Conservation (phyloP, 768 basidiomycete species). For the Mycena galericulata region DNA sequence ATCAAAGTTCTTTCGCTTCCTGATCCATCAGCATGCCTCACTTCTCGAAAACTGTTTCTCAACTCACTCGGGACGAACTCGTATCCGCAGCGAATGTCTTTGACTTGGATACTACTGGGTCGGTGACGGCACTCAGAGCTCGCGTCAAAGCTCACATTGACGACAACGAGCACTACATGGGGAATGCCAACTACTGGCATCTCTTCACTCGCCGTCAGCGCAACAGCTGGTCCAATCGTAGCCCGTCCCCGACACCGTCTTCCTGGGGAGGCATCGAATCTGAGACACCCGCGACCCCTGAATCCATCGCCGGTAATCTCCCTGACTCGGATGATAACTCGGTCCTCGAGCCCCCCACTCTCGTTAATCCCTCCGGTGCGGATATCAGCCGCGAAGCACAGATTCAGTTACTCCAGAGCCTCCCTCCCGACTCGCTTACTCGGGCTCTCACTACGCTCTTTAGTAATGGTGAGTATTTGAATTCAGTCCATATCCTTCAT, state of each 20-base stretch:
- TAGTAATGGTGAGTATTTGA: too few relatives aligned
- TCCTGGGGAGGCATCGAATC: background rate
- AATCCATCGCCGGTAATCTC: background rate
- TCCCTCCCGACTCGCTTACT: background rate
- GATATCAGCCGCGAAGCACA: background rate
- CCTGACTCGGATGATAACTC: background rate
- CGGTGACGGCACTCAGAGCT: background rate
- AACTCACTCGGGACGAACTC: background rate
- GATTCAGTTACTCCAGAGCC: background rate
- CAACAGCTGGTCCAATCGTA: background rate
- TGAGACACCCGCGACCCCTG: background rate
- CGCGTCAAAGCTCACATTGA: conserved; percentile 1
- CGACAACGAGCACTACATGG: background rate
- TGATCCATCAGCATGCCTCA: background rate
- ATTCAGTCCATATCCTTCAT: background rate
- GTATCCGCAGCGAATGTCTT: background rate
- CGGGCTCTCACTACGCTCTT: background rate
- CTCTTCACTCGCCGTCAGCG: background rate
- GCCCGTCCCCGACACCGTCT: background rate
- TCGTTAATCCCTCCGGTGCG: too few relatives aligned
- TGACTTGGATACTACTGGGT: background rate
- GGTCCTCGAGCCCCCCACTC: too few relatives aligned
- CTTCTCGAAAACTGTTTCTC: conserved; percentile 1
- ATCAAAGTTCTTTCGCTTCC: too few relatives aligned
- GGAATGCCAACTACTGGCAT: background rate